phyloP scores from a whole-genome alignment of 257 asterid species.

The Solanum sejunctum region DNA sequence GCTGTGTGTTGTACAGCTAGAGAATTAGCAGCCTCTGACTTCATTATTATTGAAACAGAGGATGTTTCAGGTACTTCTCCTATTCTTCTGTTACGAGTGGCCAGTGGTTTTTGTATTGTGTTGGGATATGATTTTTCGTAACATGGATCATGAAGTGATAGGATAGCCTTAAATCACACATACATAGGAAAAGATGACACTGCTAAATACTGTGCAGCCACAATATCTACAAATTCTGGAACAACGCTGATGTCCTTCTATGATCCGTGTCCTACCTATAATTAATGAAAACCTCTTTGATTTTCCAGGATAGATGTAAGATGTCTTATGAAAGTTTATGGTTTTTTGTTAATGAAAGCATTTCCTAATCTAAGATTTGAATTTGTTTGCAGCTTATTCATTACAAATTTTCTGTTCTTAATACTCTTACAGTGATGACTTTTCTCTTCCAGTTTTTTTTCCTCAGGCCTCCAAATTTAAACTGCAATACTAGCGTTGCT shows the following conservation, averaged over 20 bases:
- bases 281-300: neutral
- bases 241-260: neutral
- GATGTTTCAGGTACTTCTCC: conserved; percentile 26
- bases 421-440: neutral
- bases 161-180: neutral
- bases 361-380: neutral
- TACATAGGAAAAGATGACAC: neutral
- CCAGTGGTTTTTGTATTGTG: neutral
- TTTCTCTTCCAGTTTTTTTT: neutral
- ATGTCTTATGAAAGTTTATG: neutral
- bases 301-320: neutral
- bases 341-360: neutral
- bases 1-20: conserved; percentile 50
- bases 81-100: neutral
- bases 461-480: neutral
- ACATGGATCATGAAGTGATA: neutral
- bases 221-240: neutral
- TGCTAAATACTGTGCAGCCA: neutral
- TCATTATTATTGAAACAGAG: neutral
- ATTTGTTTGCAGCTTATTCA: neutral
- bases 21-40: conserved; percentile 30
- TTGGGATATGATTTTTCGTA: neutral
- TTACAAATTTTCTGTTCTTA: neutral
- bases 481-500: neutral
- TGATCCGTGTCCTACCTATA: neutral